Conservation (phyloP, 345 rosid genomes). For the Corchorus olitorius region DNA sequence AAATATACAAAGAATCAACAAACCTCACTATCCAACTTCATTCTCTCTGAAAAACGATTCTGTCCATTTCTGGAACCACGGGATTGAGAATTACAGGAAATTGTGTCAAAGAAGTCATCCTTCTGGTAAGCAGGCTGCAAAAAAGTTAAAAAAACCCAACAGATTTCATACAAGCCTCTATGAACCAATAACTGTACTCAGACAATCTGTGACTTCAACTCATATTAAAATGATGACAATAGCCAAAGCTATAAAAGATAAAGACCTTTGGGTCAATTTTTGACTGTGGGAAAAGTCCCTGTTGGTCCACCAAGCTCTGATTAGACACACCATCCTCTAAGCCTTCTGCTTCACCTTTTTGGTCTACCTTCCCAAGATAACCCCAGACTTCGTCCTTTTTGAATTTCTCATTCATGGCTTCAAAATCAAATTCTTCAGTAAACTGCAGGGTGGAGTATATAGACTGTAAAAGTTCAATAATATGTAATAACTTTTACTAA, state of each 20-base stretch:
- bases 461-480: slow-evolving; percentile 32
- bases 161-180: background rate
- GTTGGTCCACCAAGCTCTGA: slow-evolving; percentile 16
- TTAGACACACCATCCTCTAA: slow-evolving; percentile 18
- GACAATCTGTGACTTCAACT: background rate
- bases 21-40: slow-evolving; percentile 47
- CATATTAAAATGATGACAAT: background rate
- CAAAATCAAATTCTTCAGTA: slow-evolving; percentile 75
- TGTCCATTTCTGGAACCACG: slow-evolving; percentile 37
- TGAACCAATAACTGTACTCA: background rate
- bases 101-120: slow-evolving; percentile 52
- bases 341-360: slow-evolving; percentile 18
- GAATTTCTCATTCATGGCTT: slow-evolving; percentile 76
- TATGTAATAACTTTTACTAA: slow-evolving; percentile 8
- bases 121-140: slow-evolving; percentile 49
- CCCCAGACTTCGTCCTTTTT: slow-evolving; percentile 73
- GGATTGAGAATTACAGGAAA: slow-evolving; percentile 41
- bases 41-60: slow-evolving; percentile 39
- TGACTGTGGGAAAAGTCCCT: slow-evolving; percentile 2
- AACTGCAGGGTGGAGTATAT: slow-evolving; percentile 27
- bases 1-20: background rate
- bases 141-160: slow-evolving; percentile 11
- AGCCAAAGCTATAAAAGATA: background rate
- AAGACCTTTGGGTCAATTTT: slow-evolving; percentile 30
- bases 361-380: slow-evolving; percentile 49